Base-by-base conservation (phyloP, 345 rosid genomes). In the Moricandia moricandioides region DNA sequence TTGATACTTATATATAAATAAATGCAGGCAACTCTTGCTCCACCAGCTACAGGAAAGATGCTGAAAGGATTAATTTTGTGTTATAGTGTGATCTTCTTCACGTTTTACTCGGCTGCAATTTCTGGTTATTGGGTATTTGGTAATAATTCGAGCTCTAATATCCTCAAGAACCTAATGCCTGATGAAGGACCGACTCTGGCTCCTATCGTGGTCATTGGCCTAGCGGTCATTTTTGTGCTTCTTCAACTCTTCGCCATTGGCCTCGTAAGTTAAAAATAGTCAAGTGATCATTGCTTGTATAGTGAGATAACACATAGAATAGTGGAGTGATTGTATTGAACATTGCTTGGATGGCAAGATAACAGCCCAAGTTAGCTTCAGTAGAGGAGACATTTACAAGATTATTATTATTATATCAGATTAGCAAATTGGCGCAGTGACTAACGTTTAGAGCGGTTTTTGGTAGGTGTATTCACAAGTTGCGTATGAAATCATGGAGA, bases 41-140 rank as follows among this genome's bases (percentile, higher is more conserved):
- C 99, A 63, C 99, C 99, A 49, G 96, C 96, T 21, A 86, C 98
- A 0, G 98, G 99, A 74, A 96, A 96, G 87, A 96, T 96, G 99
- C 74, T 89, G 17, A 96, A 92, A 82, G 99, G 97, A 74, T 88
- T 92, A 18, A 2, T 87, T 6, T 83, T 96, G 89, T 96, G 99
- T 73, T 96, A 92, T 62, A 62, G 81, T 30, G 96, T 89, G 31
- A 89, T 89, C 67, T 76, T 85, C 67, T 74, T 92, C 49, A 96
- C 97, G 5, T 96, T 96, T 85, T 96, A 92, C 85, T 85, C 98
- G 0, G 88, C 87, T 59, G 90, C 97, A 1, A 63, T 86, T 26
- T 88, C 98, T 4, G 98, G 98, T 17, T 92, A 91, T 58, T 91
- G 85, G 87, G 91, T 79, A 6, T 96, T 96, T 33, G 96, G 98